phyloP scores from a whole-genome alignment of 148 eudicot genomes.

The Mesembryanthemum crystallinum region DNA sequence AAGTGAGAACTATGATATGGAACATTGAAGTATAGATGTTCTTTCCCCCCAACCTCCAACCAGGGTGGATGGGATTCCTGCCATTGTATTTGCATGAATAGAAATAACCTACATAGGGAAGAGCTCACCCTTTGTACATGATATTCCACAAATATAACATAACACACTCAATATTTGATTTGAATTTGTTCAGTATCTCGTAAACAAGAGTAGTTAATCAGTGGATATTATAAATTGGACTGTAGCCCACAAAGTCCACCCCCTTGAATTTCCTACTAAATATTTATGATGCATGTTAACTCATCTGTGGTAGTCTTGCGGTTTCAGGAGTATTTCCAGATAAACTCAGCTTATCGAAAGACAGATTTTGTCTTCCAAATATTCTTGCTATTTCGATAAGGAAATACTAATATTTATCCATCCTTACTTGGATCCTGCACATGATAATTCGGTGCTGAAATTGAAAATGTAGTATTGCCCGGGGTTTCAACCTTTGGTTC shows the following conservation, averaged over 20 bases:
- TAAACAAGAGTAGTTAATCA: not conserved
- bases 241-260: no score
- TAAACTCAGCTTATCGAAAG: not conserved
- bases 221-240: not conserved
- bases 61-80: not conserved
- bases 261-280: not conserved
- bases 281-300: not conserved
- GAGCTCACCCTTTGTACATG: not conserved
- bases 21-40: not conserved
- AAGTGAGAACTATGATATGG: not conserved
- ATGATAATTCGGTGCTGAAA: not conserved
- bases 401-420: not conserved
- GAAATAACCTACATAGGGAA: not conserved
- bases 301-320: not conserved
- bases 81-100: not conserved
- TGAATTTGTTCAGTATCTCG: not conserved
- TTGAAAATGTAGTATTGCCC: not conserved
- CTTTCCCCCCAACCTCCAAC: not conserved
- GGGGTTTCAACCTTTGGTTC: not conserved
- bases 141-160: not conserved
- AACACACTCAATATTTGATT: not conserved
- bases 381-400: not conserved
- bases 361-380: not conserved
- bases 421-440: not conserved
- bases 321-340: not conserved